Conservation (phyloP, 2,329 filamentous ascomycete genomes). For the Colletotrichum tabaci region DNA sequence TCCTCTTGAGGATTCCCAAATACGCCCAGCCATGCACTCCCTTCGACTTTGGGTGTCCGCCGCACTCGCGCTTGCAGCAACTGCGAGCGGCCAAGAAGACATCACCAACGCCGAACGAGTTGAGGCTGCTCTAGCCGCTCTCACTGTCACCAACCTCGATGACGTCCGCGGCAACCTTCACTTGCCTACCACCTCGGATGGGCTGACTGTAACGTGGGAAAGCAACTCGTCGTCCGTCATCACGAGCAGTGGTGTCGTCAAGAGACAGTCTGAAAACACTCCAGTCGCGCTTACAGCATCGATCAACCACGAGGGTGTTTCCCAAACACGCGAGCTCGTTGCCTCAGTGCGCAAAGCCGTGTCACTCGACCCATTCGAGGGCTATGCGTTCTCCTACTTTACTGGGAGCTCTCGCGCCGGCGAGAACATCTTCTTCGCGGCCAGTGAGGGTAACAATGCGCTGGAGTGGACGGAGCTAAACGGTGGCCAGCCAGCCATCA, state of each 20-base stretch:
- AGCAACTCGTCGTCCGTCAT: conserved; percentile 54
- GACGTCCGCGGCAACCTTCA: conserved; percentile 57
- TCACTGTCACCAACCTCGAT: conserved; percentile 52
- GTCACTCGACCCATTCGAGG: conserved; percentile 54
- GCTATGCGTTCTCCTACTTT: conserved; percentile 68
- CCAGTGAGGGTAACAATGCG: conserved; percentile 67
- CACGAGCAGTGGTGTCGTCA: conserved; percentile 53
- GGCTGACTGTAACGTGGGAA: conserved; percentile 52
- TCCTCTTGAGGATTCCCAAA: background rate
- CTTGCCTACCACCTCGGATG: conserved; percentile 51
- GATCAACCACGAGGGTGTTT: conserved; percentile 45
- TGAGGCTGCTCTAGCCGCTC: conserved; percentile 43
- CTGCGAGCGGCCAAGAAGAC: conserved; percentile 21
- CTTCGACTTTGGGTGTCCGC: conserved; percentile 30
- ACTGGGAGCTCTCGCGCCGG: conserved; percentile 60
- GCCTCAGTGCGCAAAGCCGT: conserved; percentile 53
- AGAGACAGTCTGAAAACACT: conserved; percentile 47
- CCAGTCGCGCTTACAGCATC: conserved; percentile 55
- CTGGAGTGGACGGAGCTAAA: conserved; percentile 67
- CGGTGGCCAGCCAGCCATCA: conserved; percentile 60
- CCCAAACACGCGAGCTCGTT: conserved; percentile 50
- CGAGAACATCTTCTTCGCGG: conserved; percentile 68
- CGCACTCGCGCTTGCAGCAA: conserved; percentile 29
- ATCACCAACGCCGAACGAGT: conserved; percentile 6
- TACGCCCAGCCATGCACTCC: conserved; percentile 16